A percentile compares a stretch with the other conserved stretches of the same genome.
These are phyloP conservation scores for Rhodotorula sp. DNA, from an alignment of 1,284 basidiomycete genomes.

Conservation along the genomic window DNA sequence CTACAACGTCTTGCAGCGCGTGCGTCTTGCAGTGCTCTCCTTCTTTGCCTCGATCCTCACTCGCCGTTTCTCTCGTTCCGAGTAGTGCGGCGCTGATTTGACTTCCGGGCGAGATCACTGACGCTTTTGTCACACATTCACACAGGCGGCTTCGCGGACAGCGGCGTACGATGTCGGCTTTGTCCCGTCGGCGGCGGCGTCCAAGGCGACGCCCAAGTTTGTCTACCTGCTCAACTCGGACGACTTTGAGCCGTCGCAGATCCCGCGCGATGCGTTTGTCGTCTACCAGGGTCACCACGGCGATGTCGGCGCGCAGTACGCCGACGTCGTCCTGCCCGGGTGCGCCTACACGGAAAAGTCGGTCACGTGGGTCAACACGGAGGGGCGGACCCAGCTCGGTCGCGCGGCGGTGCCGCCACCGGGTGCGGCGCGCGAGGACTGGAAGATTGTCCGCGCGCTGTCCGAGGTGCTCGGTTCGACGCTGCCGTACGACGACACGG, in stretches of 20 bases:
- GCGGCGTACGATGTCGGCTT: slow-evolving; percentile 96
- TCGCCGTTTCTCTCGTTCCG: too few species aligned
- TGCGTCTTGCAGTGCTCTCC: slow-evolving; percentile 52
- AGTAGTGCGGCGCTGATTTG: too few species aligned
- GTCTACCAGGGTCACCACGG: slow-evolving; percentile 99
- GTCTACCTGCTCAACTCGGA: slow-evolving; percentile 96
- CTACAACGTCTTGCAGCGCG: slow-evolving; percentile 87
- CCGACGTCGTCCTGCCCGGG: slow-evolving; percentile 91
- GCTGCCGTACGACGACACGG: slow-evolving; percentile 85
- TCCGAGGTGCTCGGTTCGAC: slow-evolving; percentile 76
- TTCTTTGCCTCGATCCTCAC: neutral
- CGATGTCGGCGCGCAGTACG: slow-evolving; percentile 92
- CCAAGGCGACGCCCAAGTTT: slow-evolving; percentile 82
- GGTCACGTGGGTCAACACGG: slow-evolving; percentile 94
- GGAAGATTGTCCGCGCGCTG: slow-evolving; percentile 95
- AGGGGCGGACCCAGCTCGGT: slow-evolving; percentile 88
- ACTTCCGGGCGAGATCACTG: neutral
- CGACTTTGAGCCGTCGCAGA: slow-evolving; percentile 84
- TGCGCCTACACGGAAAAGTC: slow-evolving; percentile 96
- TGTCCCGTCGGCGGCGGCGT: slow-evolving; percentile 73
- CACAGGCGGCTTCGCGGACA: slow-evolving; percentile 76
- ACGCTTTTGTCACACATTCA: neutral
- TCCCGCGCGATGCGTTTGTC: slow-evolving; percentile 91
- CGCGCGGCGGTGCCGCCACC: slow-evolving; percentile 92
- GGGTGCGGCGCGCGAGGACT: slow-evolving; percentile 92